These are phyloP conservation scores for Neonectria hederae DNA, from an alignment of 2,329 filamentous ascomycete genomes.

Conservation along the genomic window DNA sequence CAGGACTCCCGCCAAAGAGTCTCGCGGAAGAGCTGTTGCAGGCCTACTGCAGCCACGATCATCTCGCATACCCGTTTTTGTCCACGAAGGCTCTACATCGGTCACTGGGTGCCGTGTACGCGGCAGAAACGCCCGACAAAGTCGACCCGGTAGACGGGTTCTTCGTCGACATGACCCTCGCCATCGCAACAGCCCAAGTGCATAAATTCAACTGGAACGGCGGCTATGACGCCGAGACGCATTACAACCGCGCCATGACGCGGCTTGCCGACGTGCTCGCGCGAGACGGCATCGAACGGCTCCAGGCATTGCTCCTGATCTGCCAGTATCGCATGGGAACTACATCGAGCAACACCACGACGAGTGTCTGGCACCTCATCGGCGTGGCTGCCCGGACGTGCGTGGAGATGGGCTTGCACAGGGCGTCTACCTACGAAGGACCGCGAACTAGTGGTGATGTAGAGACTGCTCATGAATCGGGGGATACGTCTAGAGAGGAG, in stretches of 20 bases:
- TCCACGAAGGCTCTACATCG: conserved; percentile 42
- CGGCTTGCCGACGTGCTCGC: conserved; percentile 50
- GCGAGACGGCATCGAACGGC: conserved; percentile 46
- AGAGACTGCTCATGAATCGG: background rate
- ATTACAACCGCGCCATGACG: conserved; percentile 51
- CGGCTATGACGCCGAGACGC: conserved; percentile 53
- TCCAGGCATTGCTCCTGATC: conserved; percentile 54
- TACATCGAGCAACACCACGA: conserved; percentile 49
- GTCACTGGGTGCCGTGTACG: conserved; percentile 45
- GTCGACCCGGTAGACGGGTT: conserved; percentile 47
- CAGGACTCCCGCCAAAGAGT: conserved; percentile 46
- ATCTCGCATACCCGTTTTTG: conserved; percentile 55
- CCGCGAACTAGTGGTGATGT: background rate
- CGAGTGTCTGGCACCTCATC: conserved; percentile 57
- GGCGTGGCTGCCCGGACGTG: conserved; percentile 53
- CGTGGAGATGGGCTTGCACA: conserved; percentile 53
- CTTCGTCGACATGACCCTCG: conserved; percentile 55
- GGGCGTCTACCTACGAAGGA: conserved; percentile 47
- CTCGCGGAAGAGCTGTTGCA: conserved; percentile 50
- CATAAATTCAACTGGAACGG: conserved; percentile 57
- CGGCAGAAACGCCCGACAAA: conserved; percentile 33
- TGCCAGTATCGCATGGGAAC: conserved; percentile 55
- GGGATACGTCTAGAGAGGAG: conserved; percentile 24
- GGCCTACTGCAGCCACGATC: conserved; percentile 55
- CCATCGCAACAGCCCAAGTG: conserved; percentile 54